Conservation (phyloP, 1,139 yeast genomes). For the Neolecta irregularis region DNA sequence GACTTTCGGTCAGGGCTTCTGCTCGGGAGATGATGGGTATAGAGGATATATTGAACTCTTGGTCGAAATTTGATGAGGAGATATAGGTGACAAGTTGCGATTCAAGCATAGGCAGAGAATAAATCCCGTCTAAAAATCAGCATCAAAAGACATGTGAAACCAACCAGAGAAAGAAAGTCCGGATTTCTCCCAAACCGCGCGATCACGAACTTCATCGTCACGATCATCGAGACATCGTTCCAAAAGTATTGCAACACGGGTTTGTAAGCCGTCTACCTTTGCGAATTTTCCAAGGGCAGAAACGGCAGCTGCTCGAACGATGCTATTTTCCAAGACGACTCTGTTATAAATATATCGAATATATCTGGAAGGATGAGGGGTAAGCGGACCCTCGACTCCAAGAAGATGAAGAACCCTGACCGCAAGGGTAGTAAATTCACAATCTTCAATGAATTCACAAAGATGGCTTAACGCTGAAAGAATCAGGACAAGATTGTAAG, state of each 20-base stretch:
- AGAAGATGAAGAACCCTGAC: slow-evolving; percentile 80
- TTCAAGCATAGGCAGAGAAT: slow-evolving; percentile 65
- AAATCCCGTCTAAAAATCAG: slow-evolving; percentile 43
- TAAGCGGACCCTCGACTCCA: slow-evolving; percentile 88
- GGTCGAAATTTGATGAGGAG: slow-evolving; percentile 41
- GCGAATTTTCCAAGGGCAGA: slow-evolving; percentile 86
- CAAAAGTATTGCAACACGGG: slow-evolving; percentile 59
- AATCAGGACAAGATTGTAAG: no score
- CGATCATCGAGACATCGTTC: slow-evolving; percentile 73
- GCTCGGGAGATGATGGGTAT: slow-evolving; percentile 51
- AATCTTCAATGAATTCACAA: slow-evolving; percentile 95
- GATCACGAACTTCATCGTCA: slow-evolving; percentile 96
- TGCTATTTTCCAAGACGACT: slow-evolving; percentile 86
- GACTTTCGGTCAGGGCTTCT: slow-evolving; percentile 47
- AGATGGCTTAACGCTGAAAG: slow-evolving; percentile 79
- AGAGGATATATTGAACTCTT: slow-evolving; percentile 54
- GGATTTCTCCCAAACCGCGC: slow-evolving; percentile 61
- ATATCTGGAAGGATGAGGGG: slow-evolving; percentile 74
- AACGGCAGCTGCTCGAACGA: slow-evolving; percentile 91
- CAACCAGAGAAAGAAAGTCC: slow-evolving; percentile 12
- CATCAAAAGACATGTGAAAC: slow-evolving; percentile 24
- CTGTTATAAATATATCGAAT: slow-evolving; percentile 94
- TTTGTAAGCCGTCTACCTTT: slow-evolving; percentile 42
- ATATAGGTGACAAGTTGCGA: slow-evolving; percentile 60
- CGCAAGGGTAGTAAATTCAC: slow-evolving; percentile 86